Percentiles rank a stretch among this genome's conserved stretches.
phyloP scores from a whole-genome alignment of 176 grass and related monocot genomes.

The Musa troglodytarum region DNA sequence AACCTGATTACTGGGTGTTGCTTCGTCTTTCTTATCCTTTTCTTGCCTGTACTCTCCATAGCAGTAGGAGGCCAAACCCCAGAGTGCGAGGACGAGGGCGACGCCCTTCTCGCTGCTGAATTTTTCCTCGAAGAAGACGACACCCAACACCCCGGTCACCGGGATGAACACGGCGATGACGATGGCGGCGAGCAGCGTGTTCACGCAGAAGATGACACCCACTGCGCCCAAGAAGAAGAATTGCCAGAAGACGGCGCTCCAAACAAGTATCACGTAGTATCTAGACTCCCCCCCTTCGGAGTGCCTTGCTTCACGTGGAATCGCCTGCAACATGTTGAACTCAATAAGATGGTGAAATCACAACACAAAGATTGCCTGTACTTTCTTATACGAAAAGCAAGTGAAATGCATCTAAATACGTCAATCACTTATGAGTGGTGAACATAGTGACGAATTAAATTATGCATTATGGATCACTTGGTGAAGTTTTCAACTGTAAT shows the following conservation, averaged over 20 bases:
- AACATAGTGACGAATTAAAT: no score
- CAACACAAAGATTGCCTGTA: no score
- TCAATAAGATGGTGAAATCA: no score
- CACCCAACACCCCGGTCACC: conserved; percentile 51
- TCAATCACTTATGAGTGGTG: no score
- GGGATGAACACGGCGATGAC: conserved; percentile 61
- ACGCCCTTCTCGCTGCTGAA: conserved; percentile 67
- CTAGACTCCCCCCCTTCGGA: conserved; percentile 38
- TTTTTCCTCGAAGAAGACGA: conserved; percentile 54
- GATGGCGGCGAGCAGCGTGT: conserved; percentile 60
- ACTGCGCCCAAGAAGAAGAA: conserved; percentile 75
- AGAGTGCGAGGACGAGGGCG: conserved; percentile 57
- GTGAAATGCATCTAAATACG: no score
- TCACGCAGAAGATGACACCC: conserved; percentile 65
- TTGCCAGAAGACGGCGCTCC: conserved; percentile 37
- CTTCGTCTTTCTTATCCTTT: neutral
- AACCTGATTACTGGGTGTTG: no score
- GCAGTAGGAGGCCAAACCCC: conserved; percentile 76
- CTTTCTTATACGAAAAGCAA: no score
- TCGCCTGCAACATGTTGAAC: conserved; percentile 37
- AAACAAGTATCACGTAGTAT: conserved; percentile 61
- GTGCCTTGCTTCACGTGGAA: conserved; percentile 43
- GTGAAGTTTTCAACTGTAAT: no score
- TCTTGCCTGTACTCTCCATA: conserved; percentile 52
- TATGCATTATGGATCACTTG: no score